These are phyloP conservation scores for Rutstroemia sydowiana DNA, from an alignment of 2,329 filamentous ascomycete species.

Conservation along the genomic window DNA sequence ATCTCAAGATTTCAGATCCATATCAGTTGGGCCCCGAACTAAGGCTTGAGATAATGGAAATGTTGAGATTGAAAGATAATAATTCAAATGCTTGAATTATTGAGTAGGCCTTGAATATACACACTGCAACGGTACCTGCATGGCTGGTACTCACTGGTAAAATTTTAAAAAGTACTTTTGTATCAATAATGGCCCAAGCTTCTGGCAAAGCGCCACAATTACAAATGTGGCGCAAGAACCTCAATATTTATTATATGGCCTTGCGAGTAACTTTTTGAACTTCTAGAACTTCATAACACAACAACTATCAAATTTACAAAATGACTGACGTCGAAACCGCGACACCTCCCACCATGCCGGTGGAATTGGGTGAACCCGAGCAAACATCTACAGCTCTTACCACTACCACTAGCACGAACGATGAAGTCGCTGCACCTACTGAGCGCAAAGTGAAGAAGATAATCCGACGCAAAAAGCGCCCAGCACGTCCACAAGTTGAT, in stretches of 20 bases:
- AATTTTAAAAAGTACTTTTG: too few relatives aligned
- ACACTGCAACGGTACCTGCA: too few relatives aligned
- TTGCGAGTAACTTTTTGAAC: neutral
- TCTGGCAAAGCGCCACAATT: neutral
- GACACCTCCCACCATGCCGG: conserved; percentile 18
- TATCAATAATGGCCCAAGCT: too few relatives aligned
- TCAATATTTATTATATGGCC: neutral
- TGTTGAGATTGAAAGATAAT: too few relatives aligned
- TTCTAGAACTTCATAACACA: neutral
- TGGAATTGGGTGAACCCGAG: conserved; percentile 10
- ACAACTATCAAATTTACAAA: conserved; percentile 8
- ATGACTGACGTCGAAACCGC: conserved; percentile 25
- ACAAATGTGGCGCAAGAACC: neutral
- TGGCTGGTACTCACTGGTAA: too few relatives aligned
- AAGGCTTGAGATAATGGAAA: too few relatives aligned
- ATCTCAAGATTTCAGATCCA: too few relatives aligned
- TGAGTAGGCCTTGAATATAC: too few relatives aligned
- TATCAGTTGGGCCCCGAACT: too few relatives aligned
- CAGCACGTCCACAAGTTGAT: conserved; percentile 86
- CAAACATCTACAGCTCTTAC: conserved; percentile 22
- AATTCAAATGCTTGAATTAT: too few relatives aligned
- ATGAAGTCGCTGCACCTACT: conserved; percentile 21
- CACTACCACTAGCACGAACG: conserved; percentile 24
- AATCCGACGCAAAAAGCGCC: conserved; percentile 81
- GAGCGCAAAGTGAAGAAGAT: conserved; percentile 75